A percentile compares a stretch with the other conserved stretches of the same genome.
phyloP scores from a whole-genome alignment of 176 grass and related monocot species.

The Zea mays region Zm-B73-REFERENCE-NAM-5.0 NC_050098.1:48369001-48369500 shows the following conservation, averaged over 20 bases:
- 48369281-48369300: background rate
- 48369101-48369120: background rate
- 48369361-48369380: background rate
- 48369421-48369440: background rate
- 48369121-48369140: background rate
- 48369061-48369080: background rate
- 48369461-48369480: no score
- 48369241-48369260: background rate
- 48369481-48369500: background rate
- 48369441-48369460: no score
- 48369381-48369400: background rate
- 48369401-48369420: background rate
- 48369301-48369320: background rate
- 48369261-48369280: background rate
- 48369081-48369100: conserved; percentile 10
- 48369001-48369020: conserved; percentile 11
- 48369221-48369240: background rate
- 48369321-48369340: background rate
- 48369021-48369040: background rate
- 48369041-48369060: conserved; percentile 21
- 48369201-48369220: background rate
- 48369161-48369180: background rate
- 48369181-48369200: background rate
- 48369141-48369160: background rate
- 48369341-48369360: background rate